A percentile compares a stretch with the other conserved stretches of the same genome.
Conservation (phyloP, 148 eudicot genomes). For the Pouteria glomerata region DNA sequence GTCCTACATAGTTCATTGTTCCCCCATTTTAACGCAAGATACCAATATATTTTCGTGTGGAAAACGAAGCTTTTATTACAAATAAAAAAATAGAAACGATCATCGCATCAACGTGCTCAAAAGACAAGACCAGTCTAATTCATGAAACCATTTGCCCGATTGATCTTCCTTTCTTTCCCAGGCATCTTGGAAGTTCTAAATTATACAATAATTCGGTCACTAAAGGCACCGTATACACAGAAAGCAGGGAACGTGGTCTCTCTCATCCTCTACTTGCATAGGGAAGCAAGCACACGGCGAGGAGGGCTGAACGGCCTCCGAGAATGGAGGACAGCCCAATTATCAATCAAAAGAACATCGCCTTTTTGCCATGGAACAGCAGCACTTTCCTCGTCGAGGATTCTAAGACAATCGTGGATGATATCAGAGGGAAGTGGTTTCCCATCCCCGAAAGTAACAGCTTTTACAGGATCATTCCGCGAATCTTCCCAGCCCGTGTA, state of each 20-base stretch:
- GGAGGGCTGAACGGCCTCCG: constrained; percentile 71
- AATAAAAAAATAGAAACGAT: too few relatives aligned
- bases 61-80: too few relatives aligned
- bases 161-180: too few relatives aligned
- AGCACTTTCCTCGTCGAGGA: constrained; percentile 72
- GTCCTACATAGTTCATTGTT: too few relatives aligned
- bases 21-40: too few relatives aligned
- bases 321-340: constrained; percentile 84
- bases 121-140: too few relatives aligned
- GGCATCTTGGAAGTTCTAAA: too few relatives aligned
- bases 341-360: constrained; percentile 69
- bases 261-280: constrained; percentile 58
- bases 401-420: constrained; percentile 59
- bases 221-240: too few relatives aligned
- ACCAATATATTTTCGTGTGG: too few relatives aligned
- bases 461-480: constrained; percentile 65
- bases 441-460: constrained; percentile 82
- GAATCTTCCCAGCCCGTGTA: constrained; percentile 76
- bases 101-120: too few relatives aligned
- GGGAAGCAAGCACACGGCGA: constrained; percentile 75
- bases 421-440: constrained; percentile 51
- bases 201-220: too few relatives aligned
- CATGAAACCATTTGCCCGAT: too few relatives aligned
- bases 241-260: neutral
- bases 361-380: constrained; percentile 85